Evolutionary conservation across 805 yeast species (phyloP).

Genomic region (Teunomyces kruisii): DNA sequence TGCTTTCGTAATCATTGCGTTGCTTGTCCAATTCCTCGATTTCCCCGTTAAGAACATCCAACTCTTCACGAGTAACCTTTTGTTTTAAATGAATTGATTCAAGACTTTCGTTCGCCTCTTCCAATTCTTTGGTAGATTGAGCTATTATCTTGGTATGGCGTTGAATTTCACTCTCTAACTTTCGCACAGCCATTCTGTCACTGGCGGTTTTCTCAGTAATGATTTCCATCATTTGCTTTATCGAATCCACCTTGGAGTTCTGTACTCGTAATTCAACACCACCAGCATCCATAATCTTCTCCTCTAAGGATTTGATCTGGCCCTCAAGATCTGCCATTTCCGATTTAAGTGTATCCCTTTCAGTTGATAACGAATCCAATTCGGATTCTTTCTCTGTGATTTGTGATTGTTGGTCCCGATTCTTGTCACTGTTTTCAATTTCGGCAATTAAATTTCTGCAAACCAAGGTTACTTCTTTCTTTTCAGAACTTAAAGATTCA

Average conservation of each 20-base stretch:
- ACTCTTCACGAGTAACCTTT: slow-evolving; percentile 25
- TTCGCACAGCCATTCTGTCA: slow-evolving; percentile 56
- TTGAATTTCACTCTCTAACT: slow-evolving; percentile 61
- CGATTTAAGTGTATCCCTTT: slow-evolving; percentile 39
- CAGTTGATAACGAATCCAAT: slow-evolving; percentile 15
- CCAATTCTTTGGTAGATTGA: slow-evolving; percentile 49
- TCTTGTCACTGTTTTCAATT: slow-evolving; percentile 29
- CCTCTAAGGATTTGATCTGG: slow-evolving; percentile 62
- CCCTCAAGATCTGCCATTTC: slow-evolving; percentile 57
- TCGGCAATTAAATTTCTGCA: slow-evolving; percentile 43
- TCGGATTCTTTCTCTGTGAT: slow-evolving; percentile 29
- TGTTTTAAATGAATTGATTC: slow-evolving; percentile 19
- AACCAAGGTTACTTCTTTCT: slow-evolving; percentile 44
- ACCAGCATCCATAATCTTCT: slow-evolving; percentile 84
- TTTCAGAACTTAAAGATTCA: slow-evolving; percentile 55
- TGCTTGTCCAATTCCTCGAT: slow-evolving; percentile 33
- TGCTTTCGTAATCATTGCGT: slow-evolving; percentile 40
- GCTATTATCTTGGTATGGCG: slow-evolving; percentile 50
- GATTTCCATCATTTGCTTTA: slow-evolving; percentile 63
- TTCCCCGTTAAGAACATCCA: slow-evolving; percentile 28
- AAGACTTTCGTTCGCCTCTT: slow-evolving; percentile 23
- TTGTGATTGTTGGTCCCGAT: slow-evolving; percentile 36
- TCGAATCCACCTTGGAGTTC: slow-evolving; percentile 76
- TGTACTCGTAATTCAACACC: slow-evolving; percentile 82
- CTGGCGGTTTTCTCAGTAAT: slow-evolving; percentile 54